Evolutionary conservation across 202 grass and related monocot species (phyloP).

Genomic region (Bolboschoenoplectus hybrid): DNA sequence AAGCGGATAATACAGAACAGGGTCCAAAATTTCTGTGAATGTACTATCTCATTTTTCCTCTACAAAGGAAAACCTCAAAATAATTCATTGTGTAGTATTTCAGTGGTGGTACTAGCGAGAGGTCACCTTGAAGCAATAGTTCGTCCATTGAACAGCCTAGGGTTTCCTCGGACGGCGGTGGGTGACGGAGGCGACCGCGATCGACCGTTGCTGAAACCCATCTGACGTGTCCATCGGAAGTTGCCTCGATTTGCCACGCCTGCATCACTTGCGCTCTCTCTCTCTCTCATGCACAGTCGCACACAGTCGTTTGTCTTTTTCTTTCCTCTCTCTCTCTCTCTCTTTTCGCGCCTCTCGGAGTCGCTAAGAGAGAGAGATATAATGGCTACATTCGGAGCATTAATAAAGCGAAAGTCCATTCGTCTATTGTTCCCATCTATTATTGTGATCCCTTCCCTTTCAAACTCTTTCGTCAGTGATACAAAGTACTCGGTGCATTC

Average conservation of each 20-base stretch:
- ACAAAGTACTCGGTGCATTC: not conserved
- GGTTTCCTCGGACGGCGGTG: not conserved
- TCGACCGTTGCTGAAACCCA: conserved; percentile 50
- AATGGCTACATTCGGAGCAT: not conserved
- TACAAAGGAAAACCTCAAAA: not conserved
- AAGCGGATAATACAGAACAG: not conserved
- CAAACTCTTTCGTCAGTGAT: not conserved
- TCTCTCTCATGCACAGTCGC: not conserved
- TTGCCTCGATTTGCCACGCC: conserved; percentile 61
- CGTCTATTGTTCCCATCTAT: not conserved
- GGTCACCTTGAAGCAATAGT: conserved; percentile 56
- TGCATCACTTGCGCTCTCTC: conserved; percentile 26
- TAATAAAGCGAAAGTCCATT: not conserved
- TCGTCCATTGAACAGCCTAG: conserved; percentile 59
- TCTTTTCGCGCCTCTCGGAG: conserved; percentile 2
- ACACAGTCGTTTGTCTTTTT: not conserved
- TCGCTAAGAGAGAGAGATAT: not conserved
- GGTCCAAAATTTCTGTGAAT: conserved; percentile 9
- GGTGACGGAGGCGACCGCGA: not conserved
- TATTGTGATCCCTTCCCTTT: not conserved
- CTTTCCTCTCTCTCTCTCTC: not conserved
- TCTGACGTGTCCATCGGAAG: conserved; percentile 53
- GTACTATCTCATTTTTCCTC: not conserved
- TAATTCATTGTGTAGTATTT: not conserved
- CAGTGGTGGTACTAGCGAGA: not conserved